phyloP scores from a whole-genome alignment of 2,329 filamentous ascomycete species.

The Diaporthe helianthi region DNA sequence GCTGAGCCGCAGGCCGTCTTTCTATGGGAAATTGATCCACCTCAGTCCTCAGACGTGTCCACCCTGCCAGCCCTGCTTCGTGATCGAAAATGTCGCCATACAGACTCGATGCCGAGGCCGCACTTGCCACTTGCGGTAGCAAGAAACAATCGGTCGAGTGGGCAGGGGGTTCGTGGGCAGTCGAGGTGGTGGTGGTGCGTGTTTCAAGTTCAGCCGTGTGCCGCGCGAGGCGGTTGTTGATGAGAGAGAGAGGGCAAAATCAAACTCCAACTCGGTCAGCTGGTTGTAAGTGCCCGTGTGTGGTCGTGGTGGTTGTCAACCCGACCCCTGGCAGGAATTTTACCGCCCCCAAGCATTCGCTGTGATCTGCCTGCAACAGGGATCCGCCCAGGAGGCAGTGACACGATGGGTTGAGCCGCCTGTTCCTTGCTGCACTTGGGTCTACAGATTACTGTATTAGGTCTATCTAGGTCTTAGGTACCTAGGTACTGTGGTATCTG shows the following conservation, averaged over 20 bases:
- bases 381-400: neutral
- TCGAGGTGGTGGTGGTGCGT: neutral
- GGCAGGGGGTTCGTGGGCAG: constrained; percentile 1
- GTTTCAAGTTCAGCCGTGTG: constrained; percentile 22
- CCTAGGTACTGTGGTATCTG: too few species aligned
- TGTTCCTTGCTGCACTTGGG: neutral
- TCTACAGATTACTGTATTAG: too few species aligned
- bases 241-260: constrained; percentile 7
- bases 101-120: neutral
- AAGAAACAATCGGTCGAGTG: constrained; percentile 13
- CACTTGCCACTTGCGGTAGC: neutral
- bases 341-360: constrained; percentile 10
- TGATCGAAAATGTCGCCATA: neutral
- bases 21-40: neutral
- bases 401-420: neutral
- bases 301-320: neutral
- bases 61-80: neutral
- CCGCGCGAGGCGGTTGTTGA: neutral
- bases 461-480: too few species aligned
- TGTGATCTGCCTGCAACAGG: constrained; percentile 7
- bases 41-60: too few species aligned
- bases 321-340: constrained; percentile 13
- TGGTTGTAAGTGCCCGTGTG: neutral
- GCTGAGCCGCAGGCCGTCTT: constrained; percentile 13
- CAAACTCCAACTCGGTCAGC: constrained; percentile 5